Percentiles rank a stretch among this genome's conserved stretches.
phyloP scores from a whole-genome alignment of 768 basidiomycete species.

The Boletus fagicola region DNA sequence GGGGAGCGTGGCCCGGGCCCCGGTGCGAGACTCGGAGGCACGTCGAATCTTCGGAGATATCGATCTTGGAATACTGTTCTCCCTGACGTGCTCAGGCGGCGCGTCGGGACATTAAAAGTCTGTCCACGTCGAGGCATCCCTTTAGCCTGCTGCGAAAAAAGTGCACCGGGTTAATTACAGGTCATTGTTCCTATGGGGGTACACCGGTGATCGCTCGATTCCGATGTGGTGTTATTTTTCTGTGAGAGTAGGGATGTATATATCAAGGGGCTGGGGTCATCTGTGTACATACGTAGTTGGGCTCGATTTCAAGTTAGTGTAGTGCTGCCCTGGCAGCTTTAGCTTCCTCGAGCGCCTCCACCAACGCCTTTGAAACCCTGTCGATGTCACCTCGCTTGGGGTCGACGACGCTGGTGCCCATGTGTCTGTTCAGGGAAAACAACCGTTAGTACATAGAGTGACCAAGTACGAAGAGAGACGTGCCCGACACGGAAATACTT shows the following conservation, averaged over 20 bases:
- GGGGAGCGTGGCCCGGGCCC: no score
- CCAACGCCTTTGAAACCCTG: slow-evolving; percentile 62
- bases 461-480: slow-evolving; percentile 19
- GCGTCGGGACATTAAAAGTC: neutral
- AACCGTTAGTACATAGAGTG: neutral
- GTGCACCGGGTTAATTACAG: neutral
- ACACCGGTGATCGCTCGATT: neutral
- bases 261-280: neutral
- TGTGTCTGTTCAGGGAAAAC: slow-evolving; percentile 53
- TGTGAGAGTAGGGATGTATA: neutral
- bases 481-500: slow-evolving; percentile 91
- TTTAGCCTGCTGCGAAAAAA: neutral
- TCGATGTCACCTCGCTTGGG: slow-evolving; percentile 70
- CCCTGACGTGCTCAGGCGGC: neutral
- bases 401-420: slow-evolving; percentile 85
- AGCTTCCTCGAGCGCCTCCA: slow-evolving; percentile 49
- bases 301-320: neutral
- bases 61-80: neutral
- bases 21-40: no score
- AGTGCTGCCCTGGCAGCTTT: slow-evolving; percentile 16
- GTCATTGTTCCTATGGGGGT: neutral
- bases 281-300: neutral
- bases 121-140: neutral
- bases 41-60: neutral
- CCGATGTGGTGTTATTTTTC: neutral